Base-by-base conservation (phyloP, 106 monocot species). In the Gastrodia elata region DNA sequence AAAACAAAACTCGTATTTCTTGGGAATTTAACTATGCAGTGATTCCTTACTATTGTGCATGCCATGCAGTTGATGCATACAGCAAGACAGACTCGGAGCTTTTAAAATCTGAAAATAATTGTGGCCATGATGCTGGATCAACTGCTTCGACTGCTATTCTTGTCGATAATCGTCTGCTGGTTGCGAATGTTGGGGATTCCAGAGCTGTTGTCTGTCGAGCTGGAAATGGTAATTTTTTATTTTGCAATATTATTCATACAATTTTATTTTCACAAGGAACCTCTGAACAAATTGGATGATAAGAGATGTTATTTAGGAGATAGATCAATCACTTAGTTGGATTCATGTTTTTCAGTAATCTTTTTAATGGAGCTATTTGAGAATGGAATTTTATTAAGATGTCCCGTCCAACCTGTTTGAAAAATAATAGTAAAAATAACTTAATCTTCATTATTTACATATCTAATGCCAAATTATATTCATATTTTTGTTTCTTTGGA, bases 71-170 rank as follows among this genome's bases (percentile, higher is more conserved):
- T 74, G 79, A 79, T 79, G 68, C 79, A 8, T 74, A 79, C 57
- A 73, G 39, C 38, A 49, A 79, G 3, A 79, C 79, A 39, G 79
- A 79, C 33, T 73, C 79, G 33, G 79, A 79, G 40, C 68, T 79
- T 27, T 38, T 79, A 35, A 74, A 73, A 68, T 74, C 79, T 74
- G 79, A 79, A 68, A 74, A 68, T 36, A 68, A 18, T 57, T 68
- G 74, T 36, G 67, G 48, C 32, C 73, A 36, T 67, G 79, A 79
- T 68, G 79, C 79, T 52, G 79, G 79, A 7, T 79, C 79, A 40
- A 79, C 79, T 39, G 79, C 79, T 34, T 79, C 79, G 56, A 79
- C 79, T 74, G 79, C 79, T 79, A 67, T 79, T 32, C 74, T 79
- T 79, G 79, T 79, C 68, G 79, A 74, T 41, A 65, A 79, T 57